Base-by-base conservation (phyloP, 163 green algal genomes). In the Chloromonas sp. region DNA sequence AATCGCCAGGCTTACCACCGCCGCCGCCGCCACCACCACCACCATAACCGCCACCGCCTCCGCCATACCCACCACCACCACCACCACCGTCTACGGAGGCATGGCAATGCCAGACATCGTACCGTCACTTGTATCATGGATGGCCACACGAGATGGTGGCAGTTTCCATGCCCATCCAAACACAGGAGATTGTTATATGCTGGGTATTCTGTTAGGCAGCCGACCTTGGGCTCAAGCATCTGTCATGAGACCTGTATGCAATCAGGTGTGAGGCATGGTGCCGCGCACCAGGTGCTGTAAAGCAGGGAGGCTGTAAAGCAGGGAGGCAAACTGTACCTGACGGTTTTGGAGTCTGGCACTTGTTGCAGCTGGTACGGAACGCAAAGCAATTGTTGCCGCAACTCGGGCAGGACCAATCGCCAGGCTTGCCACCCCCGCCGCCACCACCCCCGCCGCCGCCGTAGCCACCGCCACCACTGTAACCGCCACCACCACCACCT, bases 371-470 rank as follows among this genome's bases (percentile, higher is more conserved):
- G 62, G 70, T 83, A 2, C 95, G 89, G 36, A 94, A 92, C 0
- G 94, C 95, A 92, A 95, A 98, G 91, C 95, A 96, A 81, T 88
- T 95, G 90, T 97, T 98, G 82, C 92, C 91, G 86, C 95, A 98
- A 70, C 83, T 87, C 60, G 89, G 88, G 84, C 86, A 92, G 13
- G 81, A 11, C 91, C 89, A 92, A 77, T 92, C 90, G 74, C 84
- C 86, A 1, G 87, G 86, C 77, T 84, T 85, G 71, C 71, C 71
- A 14, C 71, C 13, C 13, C 13, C 14, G 71, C 13, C 11, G 79
- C 86, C 88, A 14, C 84, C 88, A 2, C 87, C 87, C 61, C 88
- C 87, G 14, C 84, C 84, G 57, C 87, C 86, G 70, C 87, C 81
- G 58, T 59, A 79, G 13, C 71, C 71, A 79, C 71, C 71, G 58